These are phyloP conservation scores for Ascocoryne sarcoides DNA, from an alignment of 2,329 filamentous ascomycete genomes.

Conservation along the genomic window DNA sequence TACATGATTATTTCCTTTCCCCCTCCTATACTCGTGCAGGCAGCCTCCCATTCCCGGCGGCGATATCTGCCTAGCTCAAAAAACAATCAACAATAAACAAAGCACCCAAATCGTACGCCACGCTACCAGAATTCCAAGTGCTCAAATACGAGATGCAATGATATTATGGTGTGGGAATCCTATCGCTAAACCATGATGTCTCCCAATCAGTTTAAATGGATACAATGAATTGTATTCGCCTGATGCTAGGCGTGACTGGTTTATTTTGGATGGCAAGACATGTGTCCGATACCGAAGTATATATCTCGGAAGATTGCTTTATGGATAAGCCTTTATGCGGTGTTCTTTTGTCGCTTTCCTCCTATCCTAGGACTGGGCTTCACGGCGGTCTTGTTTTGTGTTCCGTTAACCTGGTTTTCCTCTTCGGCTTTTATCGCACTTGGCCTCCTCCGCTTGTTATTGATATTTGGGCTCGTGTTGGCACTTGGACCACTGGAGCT, in stretches of 20 bases:
- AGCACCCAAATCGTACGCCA: too few species aligned
- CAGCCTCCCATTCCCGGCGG: background rate
- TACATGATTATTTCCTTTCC: slow-evolving; percentile 8
- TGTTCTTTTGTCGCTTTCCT: slow-evolving; percentile 31
- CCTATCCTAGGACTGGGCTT: slow-evolving; percentile 33
- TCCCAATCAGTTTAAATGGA: background rate
- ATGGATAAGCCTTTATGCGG: slow-evolving; percentile 9
- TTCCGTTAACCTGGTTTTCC: slow-evolving; percentile 25
- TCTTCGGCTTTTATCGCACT: slow-evolving; percentile 32
- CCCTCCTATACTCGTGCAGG: background rate
- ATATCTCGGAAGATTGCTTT: background rate
- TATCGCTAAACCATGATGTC: too few species aligned
- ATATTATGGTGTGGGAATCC: too few species aligned
- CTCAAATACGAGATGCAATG: too few species aligned
- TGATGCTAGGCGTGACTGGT: background rate
- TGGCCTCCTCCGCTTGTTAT: slow-evolving; percentile 32
- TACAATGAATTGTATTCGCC: background rate
- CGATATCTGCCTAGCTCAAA: too few species aligned
- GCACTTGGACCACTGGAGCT: slow-evolving; percentile 58
- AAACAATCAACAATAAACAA: too few species aligned
- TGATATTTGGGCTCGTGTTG: slow-evolving; percentile 42
- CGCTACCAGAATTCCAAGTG: too few species aligned
- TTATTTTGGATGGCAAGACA: background rate
- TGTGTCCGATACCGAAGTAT: background rate
- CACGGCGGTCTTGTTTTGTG: slow-evolving; percentile 26